Percentiles rank a stretch among this genome's conserved stretches.
Conservation (phyloP, 106 monocot species). For the Chionographis japonica region DNA sequence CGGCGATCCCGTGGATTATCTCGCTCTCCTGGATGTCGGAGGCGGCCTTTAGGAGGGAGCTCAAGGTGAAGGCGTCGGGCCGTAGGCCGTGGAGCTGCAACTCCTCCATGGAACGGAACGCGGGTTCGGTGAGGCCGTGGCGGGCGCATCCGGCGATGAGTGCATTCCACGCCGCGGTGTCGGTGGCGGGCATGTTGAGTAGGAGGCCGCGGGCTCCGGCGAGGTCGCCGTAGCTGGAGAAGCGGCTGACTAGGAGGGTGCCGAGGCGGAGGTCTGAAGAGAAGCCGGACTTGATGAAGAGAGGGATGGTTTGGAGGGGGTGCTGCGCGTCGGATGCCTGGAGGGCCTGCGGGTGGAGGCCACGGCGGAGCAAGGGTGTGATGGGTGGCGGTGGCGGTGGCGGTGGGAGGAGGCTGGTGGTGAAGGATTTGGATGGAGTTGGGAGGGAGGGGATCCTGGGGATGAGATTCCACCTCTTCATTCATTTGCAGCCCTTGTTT, state of each 20-base stretch:
- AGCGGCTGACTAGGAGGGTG: background rate
- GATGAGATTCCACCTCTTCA: background rate
- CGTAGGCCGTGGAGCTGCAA: background rate
- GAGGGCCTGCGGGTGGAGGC: background rate
- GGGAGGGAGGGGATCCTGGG: background rate
- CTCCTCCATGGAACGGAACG: constrained; percentile 6
- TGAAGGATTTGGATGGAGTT: background rate
- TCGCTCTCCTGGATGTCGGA: background rate
- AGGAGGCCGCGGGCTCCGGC: constrained; percentile 2
- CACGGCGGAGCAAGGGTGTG: background rate
- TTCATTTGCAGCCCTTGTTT: too few species aligned
- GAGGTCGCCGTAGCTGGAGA: constrained; percentile 9
- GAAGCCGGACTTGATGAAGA: background rate
- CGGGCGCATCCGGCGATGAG: constrained; percentile 1
- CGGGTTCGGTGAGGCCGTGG: background rate
- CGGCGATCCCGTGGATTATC: background rate
- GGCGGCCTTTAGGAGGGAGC: constrained; percentile 13
- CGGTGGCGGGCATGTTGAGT: background rate
- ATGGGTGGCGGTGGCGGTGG: background rate
- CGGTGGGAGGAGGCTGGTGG: too few species aligned
- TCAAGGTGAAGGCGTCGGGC: constrained; percentile 10
- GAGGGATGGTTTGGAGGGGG: background rate
- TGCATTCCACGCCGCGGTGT: constrained; percentile 7
- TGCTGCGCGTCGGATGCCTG: background rate
- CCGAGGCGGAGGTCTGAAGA: background rate